phyloP scores from a whole-genome alignment of 306 rosid species.

The Leucaena leucocephala region DNA sequence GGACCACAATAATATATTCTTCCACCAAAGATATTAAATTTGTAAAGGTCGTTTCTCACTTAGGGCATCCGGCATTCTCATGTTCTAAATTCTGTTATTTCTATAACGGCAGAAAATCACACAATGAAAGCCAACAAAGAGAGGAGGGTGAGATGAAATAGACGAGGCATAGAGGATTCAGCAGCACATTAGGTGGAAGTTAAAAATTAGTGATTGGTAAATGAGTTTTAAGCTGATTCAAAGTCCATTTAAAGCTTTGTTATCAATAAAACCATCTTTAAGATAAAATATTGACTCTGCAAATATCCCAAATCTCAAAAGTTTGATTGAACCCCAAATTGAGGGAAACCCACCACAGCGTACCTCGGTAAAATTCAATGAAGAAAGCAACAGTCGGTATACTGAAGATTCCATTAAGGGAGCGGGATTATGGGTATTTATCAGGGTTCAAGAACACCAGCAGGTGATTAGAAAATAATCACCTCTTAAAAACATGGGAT shows the following conservation, averaged over 20 bases:
- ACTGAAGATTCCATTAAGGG: constrained; percentile 26
- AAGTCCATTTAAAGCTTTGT: constrained; percentile 7
- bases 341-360: constrained; percentile 28
- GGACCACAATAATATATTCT: constrained; percentile 50
- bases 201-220: constrained; percentile 14
- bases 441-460: constrained; percentile 10
- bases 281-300: background rate
- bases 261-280: background rate
- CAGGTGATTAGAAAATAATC: constrained; percentile 27
- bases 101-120: background rate
- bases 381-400: constrained; percentile 14
- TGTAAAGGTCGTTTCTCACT: constrained; percentile 38
- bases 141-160: background rate
- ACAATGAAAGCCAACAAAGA: background rate
- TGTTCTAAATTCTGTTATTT: constrained; percentile 21
- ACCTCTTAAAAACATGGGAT: constrained; percentile 19
- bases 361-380: constrained; percentile 33
- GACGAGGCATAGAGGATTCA: constrained; percentile 18
- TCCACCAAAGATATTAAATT: constrained; percentile 33
- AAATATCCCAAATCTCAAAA: constrained; percentile 23
- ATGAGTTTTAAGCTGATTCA: background rate
- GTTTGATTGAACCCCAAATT: constrained; percentile 19
- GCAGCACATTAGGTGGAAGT: constrained; percentile 20
- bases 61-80: constrained; percentile 18
- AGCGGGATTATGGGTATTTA: background rate